phyloP scores from a whole-genome alignment of 2,329 filamentous ascomycete genomes.

The Alternaria brassicicola region DNA sequence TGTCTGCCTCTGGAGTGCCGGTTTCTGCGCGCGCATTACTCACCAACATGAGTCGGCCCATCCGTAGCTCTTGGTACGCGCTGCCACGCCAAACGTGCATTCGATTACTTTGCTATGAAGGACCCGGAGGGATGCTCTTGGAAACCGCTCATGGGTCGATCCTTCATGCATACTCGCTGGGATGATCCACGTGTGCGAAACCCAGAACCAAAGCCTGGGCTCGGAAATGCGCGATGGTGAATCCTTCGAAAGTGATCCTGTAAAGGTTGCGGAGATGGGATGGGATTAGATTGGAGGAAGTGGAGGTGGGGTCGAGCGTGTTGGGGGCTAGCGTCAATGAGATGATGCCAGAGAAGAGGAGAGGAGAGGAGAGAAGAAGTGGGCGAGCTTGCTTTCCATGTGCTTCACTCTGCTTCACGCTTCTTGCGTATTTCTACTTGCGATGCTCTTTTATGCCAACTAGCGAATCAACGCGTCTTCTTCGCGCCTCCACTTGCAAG shows the following conservation, averaged over 20 bases:
- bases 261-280: background rate
- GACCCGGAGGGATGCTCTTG: background rate
- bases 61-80: background rate
- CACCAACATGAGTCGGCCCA: background rate
- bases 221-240: background rate
- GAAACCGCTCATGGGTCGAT: background rate
- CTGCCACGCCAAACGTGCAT: background rate
- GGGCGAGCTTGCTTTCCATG: background rate
- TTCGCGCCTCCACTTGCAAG: background rate
- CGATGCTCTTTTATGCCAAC: background rate
- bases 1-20: background rate
- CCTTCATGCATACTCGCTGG: background rate
- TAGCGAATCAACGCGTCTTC: background rate
- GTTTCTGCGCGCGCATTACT: background rate
- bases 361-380: background rate
- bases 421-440: background rate
- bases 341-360: background rate
- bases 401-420: background rate
- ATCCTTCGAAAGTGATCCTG: background rate
- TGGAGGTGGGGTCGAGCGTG: background rate
- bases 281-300: background rate
- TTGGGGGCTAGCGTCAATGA: background rate
- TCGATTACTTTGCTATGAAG: background rate
- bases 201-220: background rate
- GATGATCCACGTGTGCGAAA: background rate